These are phyloP conservation scores for Biscutella laevigata DNA, from an alignment of 441 rosid species.

Conservation along the genomic window DNA sequence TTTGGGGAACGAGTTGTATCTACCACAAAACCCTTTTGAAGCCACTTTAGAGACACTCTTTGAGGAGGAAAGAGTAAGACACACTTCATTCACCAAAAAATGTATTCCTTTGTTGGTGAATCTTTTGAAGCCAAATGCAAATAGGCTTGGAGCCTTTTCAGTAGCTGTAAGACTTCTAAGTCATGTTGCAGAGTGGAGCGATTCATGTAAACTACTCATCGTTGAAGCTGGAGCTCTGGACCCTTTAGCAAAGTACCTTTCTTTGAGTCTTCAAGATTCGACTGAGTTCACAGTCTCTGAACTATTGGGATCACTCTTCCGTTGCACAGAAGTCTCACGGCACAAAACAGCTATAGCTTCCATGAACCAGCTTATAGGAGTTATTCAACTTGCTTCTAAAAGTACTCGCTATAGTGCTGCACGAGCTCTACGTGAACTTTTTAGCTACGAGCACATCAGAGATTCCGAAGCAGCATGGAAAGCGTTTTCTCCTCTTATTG, in stretches of 20 bases:
- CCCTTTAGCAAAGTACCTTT: conserved; percentile 66
- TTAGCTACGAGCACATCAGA: conserved; percentile 58
- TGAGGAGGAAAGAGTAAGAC: conserved; percentile 56
- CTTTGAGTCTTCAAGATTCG: conserved; percentile 73
- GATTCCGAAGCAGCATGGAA: conserved; percentile 66
- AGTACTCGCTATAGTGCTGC: conserved; percentile 69
- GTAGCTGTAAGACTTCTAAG: conserved; percentile 58
- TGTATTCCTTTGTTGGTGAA: conserved; percentile 72
- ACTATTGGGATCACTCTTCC: conserved; percentile 57
- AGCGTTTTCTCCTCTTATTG: conserved; percentile 63
- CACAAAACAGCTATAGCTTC: conserved; percentile 60
- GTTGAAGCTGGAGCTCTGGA: conserved; percentile 86
- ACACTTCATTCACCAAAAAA: conserved; percentile 47
- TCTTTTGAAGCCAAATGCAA: conserved; percentile 67
- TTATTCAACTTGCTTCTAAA: conserved; percentile 58
- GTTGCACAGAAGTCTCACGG: conserved; percentile 44
- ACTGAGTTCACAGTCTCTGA: conserved; percentile 58
- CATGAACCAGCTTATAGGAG: conserved; percentile 66
- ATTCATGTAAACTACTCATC: conserved; percentile 57
- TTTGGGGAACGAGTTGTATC: conserved; percentile 56
- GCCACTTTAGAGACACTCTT: conserved; percentile 58
- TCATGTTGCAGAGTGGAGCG: conserved; percentile 55
- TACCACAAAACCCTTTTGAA: conserved; percentile 53
- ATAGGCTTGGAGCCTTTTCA: conserved; percentile 61
- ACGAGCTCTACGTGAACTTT: conserved; percentile 67